Evolutionary conservation across 169 alveolate genomes (phyloP), one percentile per base, ranked within the genome.

Genomic region (Amoebophrya sp.): DNA sequence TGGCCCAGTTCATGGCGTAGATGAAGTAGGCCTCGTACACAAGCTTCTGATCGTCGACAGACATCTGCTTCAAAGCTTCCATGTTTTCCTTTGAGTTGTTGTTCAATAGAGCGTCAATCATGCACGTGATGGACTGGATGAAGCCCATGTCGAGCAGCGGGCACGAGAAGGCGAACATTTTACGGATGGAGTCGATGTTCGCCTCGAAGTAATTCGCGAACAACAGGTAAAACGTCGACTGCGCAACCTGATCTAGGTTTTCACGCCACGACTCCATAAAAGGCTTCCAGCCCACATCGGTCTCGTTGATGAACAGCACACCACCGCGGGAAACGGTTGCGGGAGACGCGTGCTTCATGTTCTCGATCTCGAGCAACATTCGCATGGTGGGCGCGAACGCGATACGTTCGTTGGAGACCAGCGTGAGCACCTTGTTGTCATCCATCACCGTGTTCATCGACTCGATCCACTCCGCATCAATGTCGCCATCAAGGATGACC

Each of bases 321-420:
- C 99, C 99, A 94, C 98, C 98, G 93, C 99, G 95, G 10, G 98
- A 96, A 12, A 98, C 99, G 1, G 99, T 98, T 7, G 99, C 99
- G 32, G 98, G 98, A 35, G 99, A 97, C 23, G 99, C 99, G 93
- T 97, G 96, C 95, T 96, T 96, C 94, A 98, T 95, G 93, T 97
- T 95, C 25, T 97, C 95, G 77, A 97, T 95, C 95, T 98, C 99
- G 39, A 98, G 96, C 40, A 98, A 92, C 92, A 98, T 94, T 94
- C 98, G 97, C 99, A 98, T 97, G 83, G 97, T 95, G 41, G 97
- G 97, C 91, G 98, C 95, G 90, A 98, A 95, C 38, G 98, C 98
- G 93, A 98, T 97, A 41, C 99, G 94, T 93, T 98, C 99, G 89
- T 97, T 97, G 54, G 98, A 96, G 88, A 97, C 98, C 77, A 97